A percentile compares a stretch with the other conserved stretches of the same genome.
Conservation (phyloP, 495 filamentous ascomycete species). For the Lepidopterella palustris region DNA sequence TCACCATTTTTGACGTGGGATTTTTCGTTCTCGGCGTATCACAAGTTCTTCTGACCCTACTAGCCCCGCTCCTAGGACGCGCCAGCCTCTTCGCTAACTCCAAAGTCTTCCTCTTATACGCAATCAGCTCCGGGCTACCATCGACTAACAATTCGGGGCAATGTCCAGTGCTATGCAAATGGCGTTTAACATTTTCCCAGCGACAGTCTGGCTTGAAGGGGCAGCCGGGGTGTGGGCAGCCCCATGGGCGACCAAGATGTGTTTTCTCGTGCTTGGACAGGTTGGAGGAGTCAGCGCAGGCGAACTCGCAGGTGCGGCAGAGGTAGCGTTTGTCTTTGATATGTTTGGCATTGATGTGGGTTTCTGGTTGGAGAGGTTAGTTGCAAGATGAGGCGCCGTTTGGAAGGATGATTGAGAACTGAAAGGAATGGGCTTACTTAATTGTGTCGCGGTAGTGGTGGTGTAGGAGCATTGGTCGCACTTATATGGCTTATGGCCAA, state of each 20-base stretch:
- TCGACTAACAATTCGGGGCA: constrained; percentile 22
- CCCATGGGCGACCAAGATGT: constrained; percentile 18
- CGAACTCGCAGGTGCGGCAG: constrained; percentile 23
- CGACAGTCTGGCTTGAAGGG: constrained; percentile 28
- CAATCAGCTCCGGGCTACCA: background rate
- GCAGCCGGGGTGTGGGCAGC: constrained; percentile 24
- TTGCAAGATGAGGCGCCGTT: background rate
- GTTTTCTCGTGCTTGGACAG: constrained; percentile 28
- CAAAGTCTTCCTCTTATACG: background rate
- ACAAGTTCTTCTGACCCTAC: background rate
- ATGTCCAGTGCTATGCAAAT: constrained; percentile 20
- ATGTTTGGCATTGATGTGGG: constrained; percentile 24
- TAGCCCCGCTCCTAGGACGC: background rate
- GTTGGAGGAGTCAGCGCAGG: constrained; percentile 23
- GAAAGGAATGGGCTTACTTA: constrained; percentile 1
- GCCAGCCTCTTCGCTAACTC: background rate
- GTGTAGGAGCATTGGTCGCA: constrained; percentile 22
- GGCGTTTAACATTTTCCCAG: constrained; percentile 30
- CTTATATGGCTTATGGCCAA: constrained; percentile 24
- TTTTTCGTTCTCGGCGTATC: no score
- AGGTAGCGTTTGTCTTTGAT: constrained; percentile 17
- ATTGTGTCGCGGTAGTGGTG: constrained; percentile 25
- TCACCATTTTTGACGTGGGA: no score
- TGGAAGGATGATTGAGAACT: background rate
- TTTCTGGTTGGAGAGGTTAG: constrained; percentile 5